These are phyloP conservation scores for Rhinocladiella mackenziei DNA, from an alignment of 2,329 filamentous ascomycete genomes.

Conservation along the genomic window DNA sequence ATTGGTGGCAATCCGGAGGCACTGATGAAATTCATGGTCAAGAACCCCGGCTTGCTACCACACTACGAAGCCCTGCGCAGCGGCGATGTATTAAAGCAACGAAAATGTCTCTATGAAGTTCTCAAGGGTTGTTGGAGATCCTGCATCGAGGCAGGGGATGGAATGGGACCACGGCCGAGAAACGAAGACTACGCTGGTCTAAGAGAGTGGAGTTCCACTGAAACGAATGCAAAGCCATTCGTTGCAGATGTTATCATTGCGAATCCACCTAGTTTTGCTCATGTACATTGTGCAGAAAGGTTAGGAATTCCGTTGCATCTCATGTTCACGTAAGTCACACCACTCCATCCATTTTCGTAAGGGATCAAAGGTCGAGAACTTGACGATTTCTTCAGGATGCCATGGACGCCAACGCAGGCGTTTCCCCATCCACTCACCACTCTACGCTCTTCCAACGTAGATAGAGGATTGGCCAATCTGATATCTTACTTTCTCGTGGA, in stretches of 20 bases:
- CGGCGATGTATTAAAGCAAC: slow-evolving; percentile 70
- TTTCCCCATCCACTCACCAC: slow-evolving; percentile 86
- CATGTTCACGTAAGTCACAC: too few relatives aligned
- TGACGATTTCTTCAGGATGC: too few relatives aligned
- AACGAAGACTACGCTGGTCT: slow-evolving; percentile 43
- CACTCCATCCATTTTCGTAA: too few relatives aligned
- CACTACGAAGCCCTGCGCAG: slow-evolving; percentile 70
- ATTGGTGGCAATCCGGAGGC: slow-evolving; percentile 71
- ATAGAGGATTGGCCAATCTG: slow-evolving; percentile 73
- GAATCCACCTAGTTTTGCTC: slow-evolving; percentile 74
- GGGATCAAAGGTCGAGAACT: too few relatives aligned
- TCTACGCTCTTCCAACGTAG: slow-evolving; percentile 70
- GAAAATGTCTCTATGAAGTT: slow-evolving; percentile 72
- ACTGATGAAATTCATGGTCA: slow-evolving; percentile 87
- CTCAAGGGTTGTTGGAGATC: slow-evolving; percentile 83
- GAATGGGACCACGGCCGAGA: slow-evolving; percentile 50
- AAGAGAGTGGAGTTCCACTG: slow-evolving; percentile 37
- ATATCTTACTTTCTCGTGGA: slow-evolving; percentile 80
- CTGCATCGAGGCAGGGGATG: slow-evolving; percentile 74
- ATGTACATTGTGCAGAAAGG: slow-evolving; percentile 74
- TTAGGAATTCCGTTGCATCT: slow-evolving; percentile 73
- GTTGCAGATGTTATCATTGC: slow-evolving; percentile 86
- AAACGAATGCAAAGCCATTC: slow-evolving; percentile 59
- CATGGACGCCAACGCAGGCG: slow-evolving; percentile 78
- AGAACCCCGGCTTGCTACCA: slow-evolving; percentile 81